phyloP scores from a whole-genome alignment of 768 basidiomycete genomes.

The Chiua virens region DNA sequence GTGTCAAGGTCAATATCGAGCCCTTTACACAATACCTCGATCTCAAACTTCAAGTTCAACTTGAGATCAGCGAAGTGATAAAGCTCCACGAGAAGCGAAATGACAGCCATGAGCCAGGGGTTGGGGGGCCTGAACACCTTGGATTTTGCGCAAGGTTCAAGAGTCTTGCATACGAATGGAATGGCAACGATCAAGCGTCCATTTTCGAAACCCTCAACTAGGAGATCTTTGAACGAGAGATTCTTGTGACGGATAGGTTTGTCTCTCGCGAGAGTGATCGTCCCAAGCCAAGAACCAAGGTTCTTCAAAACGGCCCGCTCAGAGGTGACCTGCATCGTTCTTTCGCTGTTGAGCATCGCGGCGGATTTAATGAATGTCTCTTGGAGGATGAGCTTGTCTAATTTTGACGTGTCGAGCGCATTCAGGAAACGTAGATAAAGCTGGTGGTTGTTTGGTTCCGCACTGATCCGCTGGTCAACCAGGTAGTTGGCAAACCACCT shows the following conservation, averaged over 20 bases:
- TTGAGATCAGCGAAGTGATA: constrained; percentile 97
- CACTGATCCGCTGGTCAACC: constrained; percentile 92
- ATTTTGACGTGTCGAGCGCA: constrained; percentile 62
- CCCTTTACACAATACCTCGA: constrained; percentile 92
- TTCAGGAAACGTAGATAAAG: constrained; percentile 95
- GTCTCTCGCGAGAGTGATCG: constrained; percentile 89
- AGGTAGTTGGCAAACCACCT: constrained; percentile 98
- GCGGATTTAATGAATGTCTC: constrained; percentile 92
- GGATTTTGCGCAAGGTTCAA: constrained; percentile 88
- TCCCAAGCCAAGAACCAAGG: constrained; percentile 92
- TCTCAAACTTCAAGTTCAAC: constrained; percentile 97
- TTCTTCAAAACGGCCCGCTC: constrained; percentile 92
- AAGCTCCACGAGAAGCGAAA: constrained; percentile 90
- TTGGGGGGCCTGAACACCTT: constrained; percentile 95
- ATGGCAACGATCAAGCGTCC: constrained; percentile 91
- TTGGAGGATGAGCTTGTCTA: constrained; percentile 82
- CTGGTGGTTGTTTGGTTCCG: constrained; percentile 95
- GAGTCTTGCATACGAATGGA: constrained; percentile 96
- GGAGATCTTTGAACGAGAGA: constrained; percentile 95
- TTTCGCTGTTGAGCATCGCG: constrained; percentile 85
- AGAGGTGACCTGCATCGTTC: constrained; percentile 78
- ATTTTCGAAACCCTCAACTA: constrained; percentile 92
- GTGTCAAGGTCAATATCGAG: constrained; percentile 85
- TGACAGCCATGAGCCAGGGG: constrained; percentile 97
- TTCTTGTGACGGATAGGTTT: constrained; percentile 92